Percentiles rank a stretch among this genome's conserved stretches.
Evolutionary conservation across 805 yeast genomes (phyloP).

Genomic region (Metschnikowia dekortorum): DNA sequence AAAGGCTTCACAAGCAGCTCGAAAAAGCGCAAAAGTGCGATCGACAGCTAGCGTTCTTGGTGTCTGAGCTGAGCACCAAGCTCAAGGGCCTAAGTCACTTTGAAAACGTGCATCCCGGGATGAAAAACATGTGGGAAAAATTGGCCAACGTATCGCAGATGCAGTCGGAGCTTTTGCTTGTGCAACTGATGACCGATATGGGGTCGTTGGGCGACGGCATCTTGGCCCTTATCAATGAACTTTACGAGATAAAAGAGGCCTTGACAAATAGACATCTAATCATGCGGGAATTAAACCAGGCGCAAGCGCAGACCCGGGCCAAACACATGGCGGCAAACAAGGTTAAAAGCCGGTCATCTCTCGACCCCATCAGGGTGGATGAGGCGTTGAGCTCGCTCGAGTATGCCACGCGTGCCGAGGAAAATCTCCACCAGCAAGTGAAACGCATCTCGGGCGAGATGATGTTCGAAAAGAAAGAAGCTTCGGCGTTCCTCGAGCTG

Average conservation of each 20-base stretch:
- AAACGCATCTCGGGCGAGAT: constrained; percentile 82
- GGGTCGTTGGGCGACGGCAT: constrained; percentile 77
- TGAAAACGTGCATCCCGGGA: constrained; percentile 56
- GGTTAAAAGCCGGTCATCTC: constrained; percentile 64
- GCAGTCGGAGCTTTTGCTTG: constrained; percentile 72
- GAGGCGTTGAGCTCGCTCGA: constrained; percentile 82
- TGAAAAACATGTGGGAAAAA: constrained; percentile 74
- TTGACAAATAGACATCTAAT: constrained; percentile 86
- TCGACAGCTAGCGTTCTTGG: constrained; percentile 45
- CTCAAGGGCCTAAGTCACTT: constrained; percentile 37
- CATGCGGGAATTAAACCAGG: constrained; percentile 82
- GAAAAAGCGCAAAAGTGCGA: constrained; percentile 57
- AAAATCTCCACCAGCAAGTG: constrained; percentile 69
- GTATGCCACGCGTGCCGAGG: constrained; percentile 71
- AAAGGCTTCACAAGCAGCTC: constrained; percentile 46
- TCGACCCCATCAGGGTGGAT: constrained; percentile 85
- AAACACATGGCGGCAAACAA: constrained; percentile 70
- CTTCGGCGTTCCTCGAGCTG: constrained; percentile 53
- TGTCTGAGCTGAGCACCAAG: constrained; percentile 45
- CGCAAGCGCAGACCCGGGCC: constrained; percentile 67
- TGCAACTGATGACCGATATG: constrained; percentile 65
- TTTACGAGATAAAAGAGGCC: constrained; percentile 86
- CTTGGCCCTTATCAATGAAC: constrained; percentile 60
- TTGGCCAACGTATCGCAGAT: constrained; percentile 63
- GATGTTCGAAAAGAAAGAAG: constrained; percentile 64